These are phyloP conservation scores for Pecoramyces ruminantium DNA, from an alignment of 192 early-diverging fungal genomes.

Conservation along the genomic window DNA sequence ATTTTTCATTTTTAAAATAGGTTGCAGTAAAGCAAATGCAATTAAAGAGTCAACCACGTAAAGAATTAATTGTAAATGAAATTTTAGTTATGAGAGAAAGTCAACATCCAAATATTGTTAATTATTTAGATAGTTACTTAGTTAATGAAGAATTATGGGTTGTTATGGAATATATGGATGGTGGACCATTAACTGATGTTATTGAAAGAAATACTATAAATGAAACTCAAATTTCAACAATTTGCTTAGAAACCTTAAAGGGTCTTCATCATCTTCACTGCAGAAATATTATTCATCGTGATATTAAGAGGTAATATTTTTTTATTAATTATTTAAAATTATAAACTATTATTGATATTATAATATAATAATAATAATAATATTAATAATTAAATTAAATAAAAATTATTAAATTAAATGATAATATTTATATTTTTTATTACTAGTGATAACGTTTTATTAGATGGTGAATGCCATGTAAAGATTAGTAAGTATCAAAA, in stretches of 20 bases:
- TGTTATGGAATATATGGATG: constrained; percentile 98
- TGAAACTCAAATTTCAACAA: constrained; percentile 15
- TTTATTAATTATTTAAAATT: too few relatives aligned
- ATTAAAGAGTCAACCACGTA: constrained; percentile 65
- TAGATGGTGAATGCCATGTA: background rate
- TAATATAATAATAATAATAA: too few relatives aligned
- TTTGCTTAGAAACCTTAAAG: constrained; percentile 39
- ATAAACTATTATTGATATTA: too few relatives aligned
- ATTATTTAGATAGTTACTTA: constrained; percentile 84
- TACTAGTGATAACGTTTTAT: constrained; percentile 4
- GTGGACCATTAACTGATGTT: constrained; percentile 88
- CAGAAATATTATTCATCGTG: constrained; percentile 74
- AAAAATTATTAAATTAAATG: too few relatives aligned
- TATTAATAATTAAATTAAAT: too few relatives aligned
- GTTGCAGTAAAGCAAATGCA: constrained; percentile 95
- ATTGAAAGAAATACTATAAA: constrained; percentile 71
- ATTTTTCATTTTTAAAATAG: constrained; percentile 11
- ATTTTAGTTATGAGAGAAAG: constrained; percentile 89
- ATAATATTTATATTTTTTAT: too few relatives aligned
- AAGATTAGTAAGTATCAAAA: background rate
- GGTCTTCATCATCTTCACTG: constrained; percentile 67
- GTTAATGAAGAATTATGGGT: constrained; percentile 87
- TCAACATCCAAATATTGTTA: constrained; percentile 89
- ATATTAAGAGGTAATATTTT: constrained; percentile 49
- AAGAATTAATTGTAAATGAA: constrained; percentile 82